Base-by-base conservation (phyloP, 2,329 filamentous ascomycete species). In the Monosporascus sp. region DNA sequence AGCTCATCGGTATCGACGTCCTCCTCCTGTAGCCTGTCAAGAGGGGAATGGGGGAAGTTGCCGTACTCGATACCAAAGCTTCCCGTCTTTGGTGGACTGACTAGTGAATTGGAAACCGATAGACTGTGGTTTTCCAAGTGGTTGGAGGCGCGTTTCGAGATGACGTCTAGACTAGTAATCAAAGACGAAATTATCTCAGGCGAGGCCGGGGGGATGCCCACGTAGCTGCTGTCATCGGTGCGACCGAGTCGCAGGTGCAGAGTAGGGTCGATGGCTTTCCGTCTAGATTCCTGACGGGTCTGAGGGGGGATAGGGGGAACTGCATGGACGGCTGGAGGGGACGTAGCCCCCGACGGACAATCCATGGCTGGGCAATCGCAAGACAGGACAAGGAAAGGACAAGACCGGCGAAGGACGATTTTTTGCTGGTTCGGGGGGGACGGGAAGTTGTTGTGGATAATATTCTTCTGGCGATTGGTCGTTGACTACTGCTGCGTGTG, bases 41-140 rank as follows among this genome's bases (percentile, higher is more conserved):
- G 72, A 18, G 75, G 72, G 5, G 79, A 74, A 47, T 78, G 73
- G 49, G 78, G 74, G 68, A 82, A 87, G 54, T 83, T 79, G 54
- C 86, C 83, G 77, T 90, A 90, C 66, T 89, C 88, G 71, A 89
- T 81, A 47, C 88, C 86, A 67, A 88, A 89, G 55, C 79, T 80
- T 44, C 79, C 79, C 22, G 70, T 62, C 31, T 66, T 66, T 7
- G 74, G 72, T 8, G 71, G 70, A 38, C 60, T 65, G 18, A 74
- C 67, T 7, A 74, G 72, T 7, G 71, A 70, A 39, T 60, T 65
- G 18, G 75, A 71, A 7, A 73, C 58, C 20, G 74, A 73, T 49
- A 73, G 63, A 55, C 62, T 69, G 38, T 77, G 71, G 51, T 75
- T 77, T 62, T 91, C 87, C 65, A 90, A 90, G 66, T 89, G 85